Evolutionary conservation across 2,329 filamentous ascomycete genomes (phyloP), one percentile per base, ranked within the genome.

Genomic region (Trichoderma sp.): DNA sequence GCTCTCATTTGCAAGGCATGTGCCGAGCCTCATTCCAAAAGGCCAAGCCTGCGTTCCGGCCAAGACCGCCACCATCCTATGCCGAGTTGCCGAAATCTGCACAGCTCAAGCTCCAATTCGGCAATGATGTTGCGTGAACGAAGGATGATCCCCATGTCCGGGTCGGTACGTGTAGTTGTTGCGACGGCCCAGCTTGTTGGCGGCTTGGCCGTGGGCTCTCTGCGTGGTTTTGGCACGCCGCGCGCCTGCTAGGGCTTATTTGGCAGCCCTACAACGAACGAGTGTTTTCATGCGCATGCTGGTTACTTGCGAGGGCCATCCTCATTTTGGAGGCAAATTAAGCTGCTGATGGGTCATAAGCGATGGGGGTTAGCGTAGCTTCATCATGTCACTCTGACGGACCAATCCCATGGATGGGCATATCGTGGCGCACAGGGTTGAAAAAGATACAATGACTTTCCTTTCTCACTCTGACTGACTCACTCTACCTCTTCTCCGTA

Each of bases 361-460:
- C 61, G 35, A 64, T 32, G 48, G 50, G 50, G 35, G 35, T 56
- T 54, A 45, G 61, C 19, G 61, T 25, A 27, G 27, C 29, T 57
- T n/a, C 37, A 65, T 65, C 52, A 65, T 65, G 61, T 65, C 61
- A 65, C 61, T 48, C 61, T 65, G 61, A 65, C 52, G 52, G 29
- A 27, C 52, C 37, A 57, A 35, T 57, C 27, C 52, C 15, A 65
- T 27, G 61, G 57, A 52, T 57, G 37, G 42, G 37, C 42, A 52
- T 61, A 29, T 50, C 32, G 45, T 45, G 37, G 48, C 59, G 45
- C 32, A 17, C 32, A 63, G 58, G 58, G 58, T 50, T 12, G 39
- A 15, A 45, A 45, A 42, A 25, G 6, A 29, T n/a, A 59, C 37
- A 60, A 17, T 19, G 35, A 12, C 10, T 45, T 34, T 29, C 17